Base-by-base conservation (phyloP, 108 stramenopile genomes). In the Cyclotella atomus region DNA sequence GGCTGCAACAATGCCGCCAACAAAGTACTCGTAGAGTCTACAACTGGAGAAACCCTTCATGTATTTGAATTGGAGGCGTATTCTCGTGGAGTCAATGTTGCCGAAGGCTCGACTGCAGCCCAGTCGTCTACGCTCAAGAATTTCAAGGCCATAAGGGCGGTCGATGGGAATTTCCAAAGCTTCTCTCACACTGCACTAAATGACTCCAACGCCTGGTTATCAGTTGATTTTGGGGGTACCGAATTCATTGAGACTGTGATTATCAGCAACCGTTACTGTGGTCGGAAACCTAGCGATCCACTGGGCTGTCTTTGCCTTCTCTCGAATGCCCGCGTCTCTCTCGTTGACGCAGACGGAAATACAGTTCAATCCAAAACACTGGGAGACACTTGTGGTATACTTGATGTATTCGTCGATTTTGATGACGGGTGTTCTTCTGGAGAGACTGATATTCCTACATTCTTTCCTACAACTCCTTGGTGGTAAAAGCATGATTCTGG, bases 111-210 rank as follows among this genome's bases (percentile, higher is more conserved):
- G n/a, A n/a, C n/a, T n/a, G 52, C 52, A 23, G 10, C 52, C 24
- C 52, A 52, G 5, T 52, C 52, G 10, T 52, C 52, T 2, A 52
- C 52, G n/a, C 23, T 52, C 12, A 0, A 19, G 30, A 12, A 27
- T 15, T 59, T 34, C 33, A 8, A 30, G 2, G 57, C 57, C 30
- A 19, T 17, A 17, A 1, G 24, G 9, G 57, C 57, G 2, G 29
- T 59, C 2, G 57, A 59, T 19, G 12, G 20, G 16, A 35, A 32
- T 2, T 6, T 59, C 3, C 2, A 2, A 33, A 33, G 30, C n/a
- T 59, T 59, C 24, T 33, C 30, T 3, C 57, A 59, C 30, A 59
- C 57, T 1, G 29, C n/a, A n/a, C n/a, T n/a, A n/a, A n/a, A 59
- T 59, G 57, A 59, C 10, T 1, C 28, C 57, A 59, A 19, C 33